Percentiles rank a stretch among this genome's conserved stretches.
Conservation (phyloP, 352 stramenopile species). For the Phytopythium sindhum region DNA sequence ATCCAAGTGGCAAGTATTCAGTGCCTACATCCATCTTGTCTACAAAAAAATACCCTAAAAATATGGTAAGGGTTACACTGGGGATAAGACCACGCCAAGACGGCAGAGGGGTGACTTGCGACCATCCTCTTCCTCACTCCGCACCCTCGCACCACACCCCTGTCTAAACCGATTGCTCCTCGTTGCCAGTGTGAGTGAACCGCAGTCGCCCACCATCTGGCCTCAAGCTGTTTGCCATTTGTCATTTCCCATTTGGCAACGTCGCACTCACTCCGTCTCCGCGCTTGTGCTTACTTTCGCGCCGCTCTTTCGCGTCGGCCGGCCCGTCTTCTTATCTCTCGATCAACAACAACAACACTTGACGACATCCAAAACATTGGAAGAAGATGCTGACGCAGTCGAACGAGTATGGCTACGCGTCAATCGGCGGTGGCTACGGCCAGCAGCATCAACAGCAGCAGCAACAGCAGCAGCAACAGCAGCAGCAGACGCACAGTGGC, state of each 20-base stretch:
- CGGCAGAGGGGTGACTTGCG: background rate
- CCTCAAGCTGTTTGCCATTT: slow-evolving; percentile 37
- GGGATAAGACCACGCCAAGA: background rate
- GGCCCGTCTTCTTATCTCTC: slow-evolving; percentile 1
- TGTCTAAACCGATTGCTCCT: background rate
- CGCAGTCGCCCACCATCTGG: background rate
- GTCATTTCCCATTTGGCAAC: slow-evolving; percentile 76
- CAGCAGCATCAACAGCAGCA: slow-evolving; percentile 3
- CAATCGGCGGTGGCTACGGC: slow-evolving; percentile 18
- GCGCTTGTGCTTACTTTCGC: too few relatives aligned
- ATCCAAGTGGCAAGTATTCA: too few relatives aligned
- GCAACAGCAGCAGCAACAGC: slow-evolving; percentile 20
- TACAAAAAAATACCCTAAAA: background rate
- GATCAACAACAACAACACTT: slow-evolving; percentile 1
- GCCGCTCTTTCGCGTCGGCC: slow-evolving; percentile 12
- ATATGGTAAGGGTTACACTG: background rate
- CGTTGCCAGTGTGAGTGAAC: background rate
- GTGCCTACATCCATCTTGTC: slow-evolving; percentile 1
- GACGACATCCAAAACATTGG: background rate
- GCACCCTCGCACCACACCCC: slow-evolving; percentile 11
- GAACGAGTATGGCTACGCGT: slow-evolving; percentile 69
- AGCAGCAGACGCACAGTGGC: slow-evolving; percentile 36
- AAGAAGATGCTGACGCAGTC: slow-evolving; percentile 38
- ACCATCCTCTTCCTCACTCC: background rate
- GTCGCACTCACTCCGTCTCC: slow-evolving; percentile 9